These are phyloP conservation scores for Picea abies DNA, from an alignment of 83 land plant species.

Conservation along the genomic window DNA sequence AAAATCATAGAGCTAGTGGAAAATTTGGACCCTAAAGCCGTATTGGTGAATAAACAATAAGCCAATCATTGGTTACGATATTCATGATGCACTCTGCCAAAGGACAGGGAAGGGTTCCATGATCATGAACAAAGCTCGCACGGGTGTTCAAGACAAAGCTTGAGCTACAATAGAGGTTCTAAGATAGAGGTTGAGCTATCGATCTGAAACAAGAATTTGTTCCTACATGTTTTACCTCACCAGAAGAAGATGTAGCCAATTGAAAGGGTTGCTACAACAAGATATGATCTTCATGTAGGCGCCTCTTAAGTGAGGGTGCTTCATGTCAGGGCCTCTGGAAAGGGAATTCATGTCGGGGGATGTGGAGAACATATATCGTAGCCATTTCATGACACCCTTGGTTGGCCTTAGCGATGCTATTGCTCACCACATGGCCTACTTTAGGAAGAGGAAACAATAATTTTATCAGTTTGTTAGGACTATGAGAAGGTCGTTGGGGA, in stretches of 20 bases:
- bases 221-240: too few species aligned
- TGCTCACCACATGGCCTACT: conserved; percentile 11
- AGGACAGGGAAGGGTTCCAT: too few species aligned
- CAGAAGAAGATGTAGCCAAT: too few species aligned
- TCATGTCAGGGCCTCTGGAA: conserved; percentile 31
- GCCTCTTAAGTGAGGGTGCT: conserved; percentile 58
- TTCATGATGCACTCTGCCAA: too few species aligned
- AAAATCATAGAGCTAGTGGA: not conserved
- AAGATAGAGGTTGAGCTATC: too few species aligned
- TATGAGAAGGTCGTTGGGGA: too few species aligned
- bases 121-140: too few species aligned
- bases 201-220: too few species aligned
- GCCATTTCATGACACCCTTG: conserved; percentile 63
- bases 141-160: too few species aligned
- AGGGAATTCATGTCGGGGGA: conserved; percentile 34
- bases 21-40: not conserved
- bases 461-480: too few species aligned
- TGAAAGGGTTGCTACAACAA: conserved; percentile 20
- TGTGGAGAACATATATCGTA: conserved; percentile 43
- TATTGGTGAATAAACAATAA: not conserved
- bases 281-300: conserved; percentile 68
- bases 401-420: not conserved
- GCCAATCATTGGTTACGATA: too few species aligned
- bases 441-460: not conserved
- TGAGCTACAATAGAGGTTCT: too few species aligned